phyloP scores from a whole-genome alignment of 257 asterid species.

The Avicennia marina region DNA sequence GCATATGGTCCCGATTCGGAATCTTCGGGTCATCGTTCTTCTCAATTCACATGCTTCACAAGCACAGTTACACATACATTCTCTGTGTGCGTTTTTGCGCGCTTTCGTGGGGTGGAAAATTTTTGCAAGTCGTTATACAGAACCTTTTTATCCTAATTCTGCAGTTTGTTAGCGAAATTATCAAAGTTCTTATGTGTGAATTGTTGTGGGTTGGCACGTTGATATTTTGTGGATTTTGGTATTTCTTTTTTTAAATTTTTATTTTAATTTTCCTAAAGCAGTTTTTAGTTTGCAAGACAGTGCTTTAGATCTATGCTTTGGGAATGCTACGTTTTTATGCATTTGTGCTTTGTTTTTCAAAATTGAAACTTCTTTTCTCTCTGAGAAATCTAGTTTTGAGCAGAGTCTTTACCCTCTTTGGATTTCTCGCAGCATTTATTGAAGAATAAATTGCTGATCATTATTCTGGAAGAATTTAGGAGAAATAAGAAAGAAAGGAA shows the following conservation, averaged over 20 bases:
- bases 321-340: not conserved
- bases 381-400: constrained; percentile 3
- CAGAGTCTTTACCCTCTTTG: constrained; percentile 9
- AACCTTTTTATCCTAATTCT: not conserved
- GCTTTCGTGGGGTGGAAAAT: not conserved
- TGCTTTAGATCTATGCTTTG: constrained; percentile 19
- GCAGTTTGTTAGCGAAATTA: not conserved
- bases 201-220: not conserved
- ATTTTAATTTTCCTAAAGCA: not conserved
- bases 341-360: not conserved
- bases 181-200: not conserved
- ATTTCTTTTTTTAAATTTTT: too few relatives aligned
- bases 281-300: constrained; percentile 13
- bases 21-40: not conserved
- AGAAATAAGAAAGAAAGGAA: not conserved
- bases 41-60: not conserved
- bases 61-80: not conserved
- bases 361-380: too few relatives aligned
- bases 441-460: not conserved
- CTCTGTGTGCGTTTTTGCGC: not conserved
- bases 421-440: constrained; percentile 26
- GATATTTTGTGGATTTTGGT: constrained; percentile 2
- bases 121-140: not conserved
- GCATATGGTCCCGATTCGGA: constrained; percentile 9
- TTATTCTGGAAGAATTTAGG: not conserved